phyloP scores from a whole-genome alignment of 345 rosid genomes.

The Aurinia saxatilis region DNA sequence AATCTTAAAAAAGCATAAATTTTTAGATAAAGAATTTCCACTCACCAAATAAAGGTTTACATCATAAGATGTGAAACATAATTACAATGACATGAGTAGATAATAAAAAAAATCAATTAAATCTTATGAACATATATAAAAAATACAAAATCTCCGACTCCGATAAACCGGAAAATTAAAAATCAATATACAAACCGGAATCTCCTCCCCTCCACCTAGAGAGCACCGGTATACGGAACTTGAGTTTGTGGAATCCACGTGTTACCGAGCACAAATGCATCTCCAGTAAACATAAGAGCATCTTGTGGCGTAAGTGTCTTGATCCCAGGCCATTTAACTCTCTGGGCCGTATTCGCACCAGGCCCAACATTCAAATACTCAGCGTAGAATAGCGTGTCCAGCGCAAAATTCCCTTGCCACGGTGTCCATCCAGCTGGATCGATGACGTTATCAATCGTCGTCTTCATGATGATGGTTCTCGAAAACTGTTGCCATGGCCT shows the following conservation, averaged over 20 bases:
- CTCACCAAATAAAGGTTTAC: neutral
- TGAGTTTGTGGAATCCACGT: conserved; percentile 43
- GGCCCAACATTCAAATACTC: conserved; percentile 59
- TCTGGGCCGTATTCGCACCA: conserved; percentile 36
- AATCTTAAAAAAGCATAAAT: neutral
- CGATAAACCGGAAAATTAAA: neutral
- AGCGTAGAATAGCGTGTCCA: conserved; percentile 47
- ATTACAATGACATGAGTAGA: neutral
- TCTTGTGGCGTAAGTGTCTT: conserved; percentile 24
- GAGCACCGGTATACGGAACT: conserved; percentile 40
- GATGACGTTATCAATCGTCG: conserved; percentile 43
- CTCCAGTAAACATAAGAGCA: conserved; percentile 29
- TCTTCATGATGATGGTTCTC: conserved; percentile 51
- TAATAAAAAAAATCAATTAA: neutral
- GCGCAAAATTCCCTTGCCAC: conserved; percentile 39
- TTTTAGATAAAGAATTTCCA: no score
- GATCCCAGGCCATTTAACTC: conserved; percentile 58
- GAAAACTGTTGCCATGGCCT: conserved; percentile 66
- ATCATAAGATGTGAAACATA: neutral
- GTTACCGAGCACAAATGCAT: conserved; percentile 33
- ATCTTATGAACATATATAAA: no score
- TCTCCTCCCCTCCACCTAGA: conserved; percentile 34
- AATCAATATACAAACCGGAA: neutral
- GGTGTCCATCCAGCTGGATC: conserved; percentile 60
- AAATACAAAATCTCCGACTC: no score